Evolutionary conservation across 2,329 filamentous ascomycete species (phyloP).

Genomic region (Amesomyces nigricolor): DNA sequence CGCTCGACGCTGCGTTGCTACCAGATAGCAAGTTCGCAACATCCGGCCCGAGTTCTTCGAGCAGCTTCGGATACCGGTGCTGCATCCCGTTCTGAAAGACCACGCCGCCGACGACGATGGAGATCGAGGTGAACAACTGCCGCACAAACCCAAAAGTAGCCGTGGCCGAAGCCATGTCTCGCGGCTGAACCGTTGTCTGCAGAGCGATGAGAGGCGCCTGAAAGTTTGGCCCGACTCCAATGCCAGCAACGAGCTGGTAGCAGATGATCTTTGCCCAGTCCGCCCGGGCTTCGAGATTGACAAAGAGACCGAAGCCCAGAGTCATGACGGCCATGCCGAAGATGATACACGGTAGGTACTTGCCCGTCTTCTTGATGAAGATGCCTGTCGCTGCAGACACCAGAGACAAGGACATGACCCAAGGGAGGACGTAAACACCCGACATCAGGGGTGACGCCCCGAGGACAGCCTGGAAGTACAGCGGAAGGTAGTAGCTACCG

Average conservation of each 20-base stretch:
- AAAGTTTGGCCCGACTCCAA: slow-evolving; percentile 58
- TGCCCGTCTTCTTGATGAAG: slow-evolving; percentile 49
- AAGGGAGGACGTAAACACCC: slow-evolving; percentile 56
- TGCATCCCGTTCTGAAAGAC: slow-evolving; percentile 39
- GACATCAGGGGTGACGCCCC: slow-evolving; percentile 56
- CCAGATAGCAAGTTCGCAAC: slow-evolving; percentile 51
- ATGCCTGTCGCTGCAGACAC: slow-evolving; percentile 39
- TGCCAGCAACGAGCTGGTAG: slow-evolving; percentile 55
- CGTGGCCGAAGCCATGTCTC: slow-evolving; percentile 58
- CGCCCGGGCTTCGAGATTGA: slow-evolving; percentile 48
- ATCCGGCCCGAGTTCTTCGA: slow-evolving; percentile 31
- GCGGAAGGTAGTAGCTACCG: slow-evolving; percentile 63
- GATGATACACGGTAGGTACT: slow-evolving; percentile 52
- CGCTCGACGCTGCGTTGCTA: slow-evolving; percentile 55
- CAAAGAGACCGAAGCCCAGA: slow-evolving; percentile 53
- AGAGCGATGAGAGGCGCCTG: slow-evolving; percentile 58
- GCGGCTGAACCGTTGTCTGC: slow-evolving; percentile 54
- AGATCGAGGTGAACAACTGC: slow-evolving; percentile 51
- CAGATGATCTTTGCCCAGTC: slow-evolving; percentile 44
- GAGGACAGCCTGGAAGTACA: slow-evolving; percentile 67
- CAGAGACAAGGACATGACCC: slow-evolving; percentile 46
- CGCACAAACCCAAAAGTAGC: slow-evolving; percentile 57
- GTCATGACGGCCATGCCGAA: slow-evolving; percentile 49
- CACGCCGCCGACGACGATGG: slow-evolving; percentile 51
- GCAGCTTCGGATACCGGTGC: slow-evolving; percentile 29